Conservation (phyloP, 768 basidiomycete genomes). For the Mycena rosella region DNA sequence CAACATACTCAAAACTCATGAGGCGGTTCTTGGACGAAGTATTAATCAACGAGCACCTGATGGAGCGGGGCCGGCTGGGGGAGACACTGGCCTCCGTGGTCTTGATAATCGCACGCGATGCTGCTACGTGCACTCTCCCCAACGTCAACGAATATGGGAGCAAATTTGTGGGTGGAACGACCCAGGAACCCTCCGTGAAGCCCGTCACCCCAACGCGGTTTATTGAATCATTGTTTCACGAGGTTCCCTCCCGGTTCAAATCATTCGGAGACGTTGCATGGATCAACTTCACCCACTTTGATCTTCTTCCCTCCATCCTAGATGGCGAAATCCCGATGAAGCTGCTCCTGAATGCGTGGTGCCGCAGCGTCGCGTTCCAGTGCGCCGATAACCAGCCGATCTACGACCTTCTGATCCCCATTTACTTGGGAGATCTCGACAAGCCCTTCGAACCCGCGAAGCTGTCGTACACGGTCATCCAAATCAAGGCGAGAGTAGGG, state of each 20-base stretch:
- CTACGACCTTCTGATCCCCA: slow-evolving; percentile 4
- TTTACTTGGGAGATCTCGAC: slow-evolving; percentile 2
- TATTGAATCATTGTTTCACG: not conserved
- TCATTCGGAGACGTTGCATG: not conserved
- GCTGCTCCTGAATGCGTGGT: not conserved
- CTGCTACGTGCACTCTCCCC: not conserved
- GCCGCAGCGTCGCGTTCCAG: slow-evolving; percentile 7
- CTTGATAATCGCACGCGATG: slow-evolving; percentile 5
- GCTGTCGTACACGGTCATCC: not conserved
- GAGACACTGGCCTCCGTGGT: slow-evolving; percentile 6
- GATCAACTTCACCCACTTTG: slow-evolving; percentile 7
- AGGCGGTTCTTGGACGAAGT: not conserved
- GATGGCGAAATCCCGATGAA: not conserved
- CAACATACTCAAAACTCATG: not conserved
- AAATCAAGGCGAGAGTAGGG: not conserved
- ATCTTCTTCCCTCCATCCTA: not conserved
- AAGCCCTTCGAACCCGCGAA: not conserved
- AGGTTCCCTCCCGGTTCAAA: not conserved
- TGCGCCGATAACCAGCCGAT: slow-evolving; percentile 13
- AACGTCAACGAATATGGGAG: not conserved
- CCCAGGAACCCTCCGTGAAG: not conserved
- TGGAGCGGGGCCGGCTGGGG: slow-evolving; percentile 12
- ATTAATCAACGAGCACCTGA: not conserved
- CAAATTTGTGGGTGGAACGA: not conserved
- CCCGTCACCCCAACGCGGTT: not conserved